Percentiles rank a stretch among this genome's conserved stretches.
phyloP scores from a whole-genome alignment of 306 rosid genomes.

The Citrullus mucosospermus region DNA sequence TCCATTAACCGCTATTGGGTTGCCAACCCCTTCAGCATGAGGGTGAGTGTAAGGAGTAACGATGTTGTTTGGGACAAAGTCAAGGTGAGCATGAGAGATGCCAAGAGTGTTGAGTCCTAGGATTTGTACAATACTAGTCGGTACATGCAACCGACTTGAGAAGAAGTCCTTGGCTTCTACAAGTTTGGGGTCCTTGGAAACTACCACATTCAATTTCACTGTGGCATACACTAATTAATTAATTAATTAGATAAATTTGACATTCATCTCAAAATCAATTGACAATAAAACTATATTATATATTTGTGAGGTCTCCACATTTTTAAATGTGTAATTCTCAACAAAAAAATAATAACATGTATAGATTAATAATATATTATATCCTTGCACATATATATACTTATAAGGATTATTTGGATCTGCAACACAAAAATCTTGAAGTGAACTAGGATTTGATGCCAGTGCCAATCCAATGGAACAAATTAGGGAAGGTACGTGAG shows the following conservation, averaged over 20 bases:
- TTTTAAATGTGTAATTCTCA: no score
- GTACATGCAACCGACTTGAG: slow-evolving; percentile 16
- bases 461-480: neutral
- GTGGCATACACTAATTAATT: neutral
- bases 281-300: no score
- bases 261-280: no score
- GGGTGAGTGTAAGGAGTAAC: slow-evolving; percentile 29
- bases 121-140: slow-evolving; percentile 11
- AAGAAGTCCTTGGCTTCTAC: slow-evolving; percentile 24
- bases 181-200: slow-evolving; percentile 23
- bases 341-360: no score
- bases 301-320: no score
- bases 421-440: neutral
- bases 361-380: no score
- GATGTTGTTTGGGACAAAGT: slow-evolving; percentile 21
- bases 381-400: no score
- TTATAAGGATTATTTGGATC: neutral
- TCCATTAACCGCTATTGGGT: no score
- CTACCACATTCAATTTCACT: slow-evolving; percentile 18
- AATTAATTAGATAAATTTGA: no score
- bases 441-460: neutral
- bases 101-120: slow-evolving; percentile 30
- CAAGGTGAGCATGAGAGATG: slow-evolving; percentile 19
- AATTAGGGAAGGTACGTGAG: neutral
- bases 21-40: neutral